Evolutionary conservation across 768 basidiomycete genomes (phyloP), one percentile per base, ranked within the genome.

Genomic region (Cystofilobasidium ferigula): DNA sequence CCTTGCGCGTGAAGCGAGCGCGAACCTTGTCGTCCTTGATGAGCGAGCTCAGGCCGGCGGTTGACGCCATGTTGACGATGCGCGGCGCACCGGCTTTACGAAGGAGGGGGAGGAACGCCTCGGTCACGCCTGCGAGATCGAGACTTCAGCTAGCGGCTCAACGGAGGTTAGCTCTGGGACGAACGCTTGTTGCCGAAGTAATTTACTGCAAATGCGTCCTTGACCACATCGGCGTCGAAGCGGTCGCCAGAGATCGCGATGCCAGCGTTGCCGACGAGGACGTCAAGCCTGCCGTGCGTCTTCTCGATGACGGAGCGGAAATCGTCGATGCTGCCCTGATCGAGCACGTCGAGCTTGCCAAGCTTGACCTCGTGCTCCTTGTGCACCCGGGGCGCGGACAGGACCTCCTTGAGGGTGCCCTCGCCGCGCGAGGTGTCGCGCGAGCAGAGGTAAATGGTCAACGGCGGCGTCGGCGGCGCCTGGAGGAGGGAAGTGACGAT

Each of bases 201-300:
- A 68, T 71, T 71, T 24, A 45, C 42, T 18, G 62, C 59, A 30
- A 72, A 66, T 38, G 72, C 68, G 58, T 64, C 43, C 32, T 67
- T 61, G 42, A 69, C 69, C 53, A 72, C 61, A 20, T 70, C 58
- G 32, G 40, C 42, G 35, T 72, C 69, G 63, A 66, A 69, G 8
- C 26, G n/a, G 26, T 47, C 20, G 28, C 65, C 62, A 12, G 20
- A 56, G 54, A 61, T 60, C 8, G 67, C 67, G 12, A 68, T 48
- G 18, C 67, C 67, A 18, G 72, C 72, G 60, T 72, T 72, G 40
- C 58, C 59, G 24, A 72, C 43, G 12, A 69, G 63, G 34, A 71
- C 60, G 57, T 72, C 72, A 32, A 71, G 68, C 67, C 43, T 67
- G 13, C 65, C 65, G 13, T 56, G 45, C 45, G 62, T 53, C 45